Evolutionary conservation across 352 stramenopile genomes (phyloP), one percentile per base, ranked within the genome.

Genomic region (Globisporangium perplexum): DNA sequence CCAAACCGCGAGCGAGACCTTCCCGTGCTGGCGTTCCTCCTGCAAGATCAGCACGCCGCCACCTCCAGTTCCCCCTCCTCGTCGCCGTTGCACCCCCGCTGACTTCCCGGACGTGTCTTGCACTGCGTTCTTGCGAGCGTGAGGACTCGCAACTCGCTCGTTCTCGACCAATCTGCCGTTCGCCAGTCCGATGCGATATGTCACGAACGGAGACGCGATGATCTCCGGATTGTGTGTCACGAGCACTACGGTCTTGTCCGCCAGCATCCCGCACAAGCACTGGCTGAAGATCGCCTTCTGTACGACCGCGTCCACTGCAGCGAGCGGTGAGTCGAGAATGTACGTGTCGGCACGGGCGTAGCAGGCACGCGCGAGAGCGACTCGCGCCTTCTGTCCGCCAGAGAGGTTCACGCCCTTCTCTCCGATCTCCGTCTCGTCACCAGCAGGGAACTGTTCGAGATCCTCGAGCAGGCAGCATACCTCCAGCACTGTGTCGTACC

Each of bases 361-460:
- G 41, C 72, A 80, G 24, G 77, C 67, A 11, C 83, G 74, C 42
- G 83, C 83, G 7, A 94, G 51, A 23, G 64, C 69, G 7, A 94
- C 68, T n/a, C 79, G 65, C 8, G 75, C 77, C 63, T 98, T 97
- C 66, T 98, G 94, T 14, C 95, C 95, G 15, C 95, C 94, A 1
- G 70, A 95, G 12, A 99, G 60, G 53, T 96, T 98, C 23, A 98
- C 81, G 7, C 96, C 95, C 53, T 94, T 95, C 68, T 98, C 90
- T 1, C 93, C 95, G 52, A 98, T 98, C 67, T 98, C 91, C 4
- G 92, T 98, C 50, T 58, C 41, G 55, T 99, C 93, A 5, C 93
- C 92, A 15, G 43, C 70, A 0, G 87, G 75, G 17, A 98, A 75
- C 28, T 93, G 61, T 14, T 69, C 66, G 4, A 98, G 66, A 58